Percentiles rank a stretch among this genome's conserved stretches.
These are phyloP conservation scores for Colletotrichum sp. DNA, from an alignment of 2,329 filamentous ascomycete genomes.

Conservation along the genomic window DNA sequence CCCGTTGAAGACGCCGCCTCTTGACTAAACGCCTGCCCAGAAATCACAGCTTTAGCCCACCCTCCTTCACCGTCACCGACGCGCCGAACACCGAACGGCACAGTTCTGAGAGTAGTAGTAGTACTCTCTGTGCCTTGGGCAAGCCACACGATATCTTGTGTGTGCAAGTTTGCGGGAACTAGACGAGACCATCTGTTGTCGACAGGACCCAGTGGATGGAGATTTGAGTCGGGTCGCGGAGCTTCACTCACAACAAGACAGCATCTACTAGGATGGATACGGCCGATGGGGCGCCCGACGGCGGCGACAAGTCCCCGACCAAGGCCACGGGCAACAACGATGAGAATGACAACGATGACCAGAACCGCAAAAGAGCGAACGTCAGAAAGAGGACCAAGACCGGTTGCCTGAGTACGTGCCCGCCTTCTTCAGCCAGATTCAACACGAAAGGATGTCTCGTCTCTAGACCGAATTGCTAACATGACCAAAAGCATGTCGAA, in stretches of 20 bases:
- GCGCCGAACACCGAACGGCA: neutral
- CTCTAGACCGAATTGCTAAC: neutral
- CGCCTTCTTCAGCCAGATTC: neutral
- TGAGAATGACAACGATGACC: conserved; percentile 43
- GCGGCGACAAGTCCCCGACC: conserved; percentile 31
- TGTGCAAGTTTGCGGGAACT: neutral
- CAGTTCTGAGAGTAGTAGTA: neutral
- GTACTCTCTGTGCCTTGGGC: neutral
- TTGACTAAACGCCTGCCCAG: neutral
- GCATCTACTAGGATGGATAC: conserved; percentile 32
- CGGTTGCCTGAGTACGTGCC: conserved; percentile 80
- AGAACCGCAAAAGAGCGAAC: conserved; percentile 50
- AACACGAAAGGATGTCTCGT: neutral
- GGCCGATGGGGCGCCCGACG: conserved; percentile 25
- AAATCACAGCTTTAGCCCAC: neutral
- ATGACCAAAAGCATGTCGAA: conserved; percentile 75
- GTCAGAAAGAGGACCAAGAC: conserved; percentile 84
- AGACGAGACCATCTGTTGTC: neutral
- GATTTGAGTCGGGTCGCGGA: neutral
- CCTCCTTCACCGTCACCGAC: neutral
- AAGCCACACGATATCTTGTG: neutral
- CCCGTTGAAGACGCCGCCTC: neutral
- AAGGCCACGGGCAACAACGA: conserved; percentile 37
- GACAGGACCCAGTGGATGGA: conserved; percentile 12
- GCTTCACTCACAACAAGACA: conserved; percentile 4